Base-by-base conservation (phyloP, 495 filamentous ascomycete species). In the Penicillium samsonianum region DNA sequence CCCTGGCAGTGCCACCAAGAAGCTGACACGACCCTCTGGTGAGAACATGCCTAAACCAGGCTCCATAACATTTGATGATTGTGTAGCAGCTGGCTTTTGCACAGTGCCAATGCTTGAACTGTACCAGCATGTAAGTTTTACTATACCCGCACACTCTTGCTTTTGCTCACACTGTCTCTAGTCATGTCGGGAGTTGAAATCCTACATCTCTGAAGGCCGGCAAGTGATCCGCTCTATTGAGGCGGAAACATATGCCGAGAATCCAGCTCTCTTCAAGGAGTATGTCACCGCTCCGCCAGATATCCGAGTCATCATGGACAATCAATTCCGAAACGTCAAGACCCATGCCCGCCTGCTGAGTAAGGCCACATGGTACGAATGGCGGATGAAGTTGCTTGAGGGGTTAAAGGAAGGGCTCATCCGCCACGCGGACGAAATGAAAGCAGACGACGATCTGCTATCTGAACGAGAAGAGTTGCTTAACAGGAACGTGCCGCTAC, bases 341-440 rank as follows among this genome's bases (percentile, higher is more conserved):
- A 95, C 90, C 0, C 87, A 97, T 68, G 89, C 95, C 3, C 78
- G 95, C 40, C 78, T 95, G 5, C 80, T 90, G 12, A 96, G 92
- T 75, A 96, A 96, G 68, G 90, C 85, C 37, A 92, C 91, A 71
- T 98, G 95, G 95, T 98, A 98, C 67, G 87, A 92, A 66, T 98
- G 95, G 95, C 89, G 95, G 31, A 91, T 89, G 84, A 90, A 91
- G 62, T 83, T 97, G 25, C 85, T 96, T 12, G 86, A 89, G 22
- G 91, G 90, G 5, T 78, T 98, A 19, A 89, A 87, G 65, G 85
- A 90, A 58, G 90, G 88, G 2, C 81, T 98, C 1, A 67, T 88
- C 33, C 85, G 84, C 37, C 91, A 90, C 41, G 77, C 80, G 0
- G 82, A 89, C 42, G 90, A 87, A 35, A 88, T 98, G 87, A 80